Base-by-base conservation (phyloP, 129 eudicot genomes). In the Gnaphalium uliginosum region DNA sequence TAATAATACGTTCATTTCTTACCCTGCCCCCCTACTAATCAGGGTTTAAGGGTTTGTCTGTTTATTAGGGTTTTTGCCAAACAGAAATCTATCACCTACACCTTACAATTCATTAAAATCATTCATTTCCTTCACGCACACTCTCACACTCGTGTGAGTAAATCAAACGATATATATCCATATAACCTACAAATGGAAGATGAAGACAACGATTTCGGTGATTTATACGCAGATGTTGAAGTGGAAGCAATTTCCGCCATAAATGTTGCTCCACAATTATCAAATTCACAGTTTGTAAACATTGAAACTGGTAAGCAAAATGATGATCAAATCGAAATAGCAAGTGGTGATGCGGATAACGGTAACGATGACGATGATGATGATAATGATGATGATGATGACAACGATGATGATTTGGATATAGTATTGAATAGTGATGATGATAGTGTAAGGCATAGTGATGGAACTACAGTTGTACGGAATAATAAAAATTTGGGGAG, bases 171-270 rank as follows among this genome's bases (percentile, higher is more conserved):
- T 5, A 54, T 18, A 54, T 19, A 54, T 15, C 8, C 18, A 19
- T 18, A 1, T 18, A 54, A 54, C 22, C 8, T 54, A 25, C 1
- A 27, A 63, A 63, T 63, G 68, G 43, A 27, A 21, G 21, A 29
- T 26, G 48, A 69, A 50, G 89, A 88, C 54, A 96, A 91, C 24
- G 96, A 88, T 77, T 92, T 89, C 78, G 88, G 97, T 50, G 97
- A 89, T 59, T 85, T 89, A 58, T 92, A 92, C 79, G 93, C 88
- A 30, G 96, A 89, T 53, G 90, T 89, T 23, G 97, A 87, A 81
- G 79, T 85, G 37, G 85, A 81, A 65, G 91, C 89, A 46, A 82
- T 76, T 74, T 86, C 96, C 19, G 87, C 96, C 56, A 89, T 89
- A 48, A 79, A 76, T 22, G 81, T 64, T 43, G 81, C 67, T 41